These are phyloP conservation scores for Westerdykella sp. DNA, from an alignment of 2,329 filamentous ascomycete species.

Conservation along the genomic window DNA sequence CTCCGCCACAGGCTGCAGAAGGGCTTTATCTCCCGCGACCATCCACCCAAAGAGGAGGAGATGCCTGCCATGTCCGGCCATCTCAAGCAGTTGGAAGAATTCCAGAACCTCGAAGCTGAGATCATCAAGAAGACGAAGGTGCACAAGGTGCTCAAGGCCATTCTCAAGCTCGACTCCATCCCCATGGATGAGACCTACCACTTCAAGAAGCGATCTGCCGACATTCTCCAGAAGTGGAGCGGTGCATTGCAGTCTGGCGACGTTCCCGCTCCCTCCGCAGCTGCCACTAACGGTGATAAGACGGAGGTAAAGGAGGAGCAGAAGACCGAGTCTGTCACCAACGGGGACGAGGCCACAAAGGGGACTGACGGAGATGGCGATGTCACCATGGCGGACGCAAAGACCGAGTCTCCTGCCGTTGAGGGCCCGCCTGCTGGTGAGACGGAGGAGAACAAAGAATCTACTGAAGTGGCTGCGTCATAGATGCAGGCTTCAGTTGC, in stretches of 20 bases:
- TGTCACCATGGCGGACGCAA: constrained; percentile 21
- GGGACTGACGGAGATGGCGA: constrained; percentile 19
- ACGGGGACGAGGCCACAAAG: constrained; percentile 14
- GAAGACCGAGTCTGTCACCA: constrained; percentile 8
- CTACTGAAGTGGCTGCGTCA: too few species aligned
- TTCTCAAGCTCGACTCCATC: constrained; percentile 79
- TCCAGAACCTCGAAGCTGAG: constrained; percentile 73
- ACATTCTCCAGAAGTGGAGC: constrained; percentile 83
- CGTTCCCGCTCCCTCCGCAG: constrained; percentile 15
- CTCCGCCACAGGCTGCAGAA: constrained; percentile 92
- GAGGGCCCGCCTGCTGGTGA: constrained; percentile 5
- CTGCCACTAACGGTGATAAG: constrained; percentile 32
- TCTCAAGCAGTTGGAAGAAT: constrained; percentile 72
- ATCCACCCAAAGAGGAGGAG: constrained; percentile 77
- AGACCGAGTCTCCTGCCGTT: constrained; percentile 14
- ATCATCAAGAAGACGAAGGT: constrained; percentile 94
- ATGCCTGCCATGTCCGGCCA: constrained; percentile 74
- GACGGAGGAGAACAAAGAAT: too few species aligned
- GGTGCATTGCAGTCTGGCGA: constrained; percentile 53
- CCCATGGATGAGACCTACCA: constrained; percentile 74
- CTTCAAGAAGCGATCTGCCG: constrained; percentile 78
- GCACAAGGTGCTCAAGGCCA: constrained; percentile 95
- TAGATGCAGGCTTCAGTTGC: too few species aligned
- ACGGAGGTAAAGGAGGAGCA: constrained; percentile 37
- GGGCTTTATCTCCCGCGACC: constrained; percentile 78